Conservation (phyloP, 2,329 filamentous ascomycete species). For the Curvularia verruculosa region DNA sequence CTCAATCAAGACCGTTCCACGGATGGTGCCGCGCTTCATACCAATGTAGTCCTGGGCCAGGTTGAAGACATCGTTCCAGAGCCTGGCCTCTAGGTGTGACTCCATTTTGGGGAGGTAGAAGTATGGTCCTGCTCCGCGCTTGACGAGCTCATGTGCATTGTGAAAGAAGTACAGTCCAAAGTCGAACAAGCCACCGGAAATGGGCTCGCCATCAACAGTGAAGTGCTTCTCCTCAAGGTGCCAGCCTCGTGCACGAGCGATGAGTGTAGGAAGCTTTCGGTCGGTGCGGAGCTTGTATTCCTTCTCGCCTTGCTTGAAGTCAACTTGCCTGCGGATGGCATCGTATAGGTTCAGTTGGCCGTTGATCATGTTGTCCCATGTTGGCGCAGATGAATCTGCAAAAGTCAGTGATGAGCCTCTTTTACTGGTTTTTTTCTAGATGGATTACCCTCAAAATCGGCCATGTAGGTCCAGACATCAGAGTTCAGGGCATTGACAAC, state of each 20-base stretch:
- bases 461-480: constrained; percentile 99
- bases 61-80: constrained; percentile 99
- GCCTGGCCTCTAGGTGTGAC: constrained; percentile 91
- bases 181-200: constrained; percentile 91
- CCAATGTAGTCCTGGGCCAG: constrained; percentile 91
- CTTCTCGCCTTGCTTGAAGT: constrained; percentile 94
- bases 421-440: background rate
- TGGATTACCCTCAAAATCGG: constrained; percentile 87
- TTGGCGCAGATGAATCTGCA: constrained; percentile 88
- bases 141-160: constrained; percentile 88
- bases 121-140: constrained; percentile 86
- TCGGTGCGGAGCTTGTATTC: constrained; percentile 98
- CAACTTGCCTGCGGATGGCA: constrained; percentile 88
- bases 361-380: constrained; percentile 99
- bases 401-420: constrained; percentile 13
- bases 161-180: constrained; percentile 99
- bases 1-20: constrained; percentile 94
- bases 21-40: constrained; percentile 88
- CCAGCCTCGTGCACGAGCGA: constrained; percentile 94
- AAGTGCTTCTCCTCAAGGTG: constrained; percentile 98
- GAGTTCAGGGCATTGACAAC: constrained; percentile 96
- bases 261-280: constrained; percentile 83
- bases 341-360: constrained; percentile 98
- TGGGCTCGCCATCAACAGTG: constrained; percentile 91
- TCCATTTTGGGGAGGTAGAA: constrained; percentile 99